Base-by-base conservation (phyloP, 2,329 filamentous ascomycete genomes). In the Talaromyces sp. region DNA sequence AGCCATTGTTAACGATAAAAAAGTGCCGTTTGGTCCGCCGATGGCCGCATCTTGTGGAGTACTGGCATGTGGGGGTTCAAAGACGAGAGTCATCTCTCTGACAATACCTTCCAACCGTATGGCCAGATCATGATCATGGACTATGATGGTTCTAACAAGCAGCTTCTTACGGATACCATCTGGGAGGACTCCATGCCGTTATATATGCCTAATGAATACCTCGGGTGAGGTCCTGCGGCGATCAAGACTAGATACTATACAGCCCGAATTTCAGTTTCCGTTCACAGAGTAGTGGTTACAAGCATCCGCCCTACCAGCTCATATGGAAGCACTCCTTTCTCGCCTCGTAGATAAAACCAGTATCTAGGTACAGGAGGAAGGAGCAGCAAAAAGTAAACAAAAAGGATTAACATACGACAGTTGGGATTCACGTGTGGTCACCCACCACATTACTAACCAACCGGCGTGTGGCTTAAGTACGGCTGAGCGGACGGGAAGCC, bases 61-160 rank as follows among this genome's bases (percentile, higher is more conserved):
- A 79, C 72, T 10, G 79, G 79, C 4, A 77, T 78, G 77, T 82
- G 77, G 62, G 80, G 79, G 2, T 82, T 81, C 70, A 72, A 77
- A 41, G 75, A 78, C 48, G 80, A 82, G 72, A 72, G 74, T 11
- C 72, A 76, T 0, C 67, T 76, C 1, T 82, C 77, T 60, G 79
- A 82, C 60, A 66, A 43, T n/a, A 43, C 41, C 41, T 43, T 43
- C 16, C 41, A 43, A 19, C 41, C 41, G 7, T 45, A 45, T 22
- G 41, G 41, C 19, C 41, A 45, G 41, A 45, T 45, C 9, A 45
- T 45, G 41, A 4, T 45, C 3, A 79, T 81, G 79, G 71, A 82
- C 64, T 71, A 71, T 6, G 78, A 81, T 71, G 80, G 81, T 0
- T 71, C 69, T 4, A 74, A 75, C 57, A 75, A 73, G 65, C 59